These are phyloP conservation scores for Dactylellina parvicollis DNA, from an alignment of 2,329 filamentous ascomycete genomes.

Conservation along the genomic window DNA sequence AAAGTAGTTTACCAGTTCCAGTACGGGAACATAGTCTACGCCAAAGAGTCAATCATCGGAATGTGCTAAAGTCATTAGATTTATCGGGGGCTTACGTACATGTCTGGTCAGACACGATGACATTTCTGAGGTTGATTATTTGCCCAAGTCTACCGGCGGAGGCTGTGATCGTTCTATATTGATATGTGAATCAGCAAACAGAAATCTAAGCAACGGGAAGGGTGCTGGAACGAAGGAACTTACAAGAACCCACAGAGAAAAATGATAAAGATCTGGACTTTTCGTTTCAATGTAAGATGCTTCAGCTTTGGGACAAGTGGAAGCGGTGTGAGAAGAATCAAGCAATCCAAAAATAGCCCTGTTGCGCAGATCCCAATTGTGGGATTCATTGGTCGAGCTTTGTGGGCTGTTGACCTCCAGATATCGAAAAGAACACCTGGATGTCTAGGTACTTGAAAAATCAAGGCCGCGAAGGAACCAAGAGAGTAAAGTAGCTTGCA, in stretches of 20 bases:
- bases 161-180: constrained; percentile 43
- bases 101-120: constrained; percentile 45
- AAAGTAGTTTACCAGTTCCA: constrained; percentile 49
- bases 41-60: no score
- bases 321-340: constrained; percentile 47
- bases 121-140: constrained; percentile 26
- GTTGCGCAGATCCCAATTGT: constrained; percentile 45
- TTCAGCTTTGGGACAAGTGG: constrained; percentile 40
- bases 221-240: background rate
- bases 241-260: constrained; percentile 50
- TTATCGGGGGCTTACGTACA: no score
- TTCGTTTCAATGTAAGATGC: constrained; percentile 21
- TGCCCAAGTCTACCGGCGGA: constrained; percentile 42
- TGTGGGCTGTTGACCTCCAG: constrained; percentile 38
- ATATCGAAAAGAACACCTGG: constrained; percentile 50
- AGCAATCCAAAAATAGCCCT: constrained; percentile 33
- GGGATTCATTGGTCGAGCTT: constrained; percentile 36
- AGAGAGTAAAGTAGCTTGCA: constrained; percentile 44
- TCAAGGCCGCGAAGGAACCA: constrained; percentile 29
- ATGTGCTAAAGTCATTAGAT: no score
- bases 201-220: background rate
- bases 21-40: constrained; percentile 45
- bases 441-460: constrained; percentile 43
- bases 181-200: background rate
- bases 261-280: constrained; percentile 40